These are phyloP conservation scores for Apiospora arundinis DNA, from an alignment of 2,329 filamentous ascomycete genomes.

Conservation along the genomic window DNA sequence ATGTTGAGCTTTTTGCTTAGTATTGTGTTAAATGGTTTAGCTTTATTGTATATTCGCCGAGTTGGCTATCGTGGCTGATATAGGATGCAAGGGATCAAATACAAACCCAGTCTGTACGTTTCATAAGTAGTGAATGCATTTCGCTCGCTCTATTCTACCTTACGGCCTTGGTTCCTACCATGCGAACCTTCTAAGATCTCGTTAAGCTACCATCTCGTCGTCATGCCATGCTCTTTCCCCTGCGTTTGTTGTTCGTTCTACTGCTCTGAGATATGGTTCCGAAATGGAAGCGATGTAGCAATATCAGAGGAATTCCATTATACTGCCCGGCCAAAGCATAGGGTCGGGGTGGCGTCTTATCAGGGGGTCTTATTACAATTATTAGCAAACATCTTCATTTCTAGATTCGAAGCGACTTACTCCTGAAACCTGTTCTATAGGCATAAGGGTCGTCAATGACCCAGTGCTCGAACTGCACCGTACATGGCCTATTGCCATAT, in stretches of 20 bases:
- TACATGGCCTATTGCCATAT: constrained; percentile 31
- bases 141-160: neutral
- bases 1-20: neutral
- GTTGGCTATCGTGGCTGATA: no score
- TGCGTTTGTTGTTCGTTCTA: neutral
- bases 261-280: neutral
- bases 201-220: neutral
- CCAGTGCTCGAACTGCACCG: constrained; percentile 38
- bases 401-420: constrained; percentile 31
- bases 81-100: neutral
- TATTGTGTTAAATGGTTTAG: neutral
- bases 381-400: constrained; percentile 23
- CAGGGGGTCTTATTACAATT: constrained; percentile 31
- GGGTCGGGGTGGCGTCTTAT: constrained; percentile 38
- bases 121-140: neutral
- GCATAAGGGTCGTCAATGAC: constrained; percentile 36
- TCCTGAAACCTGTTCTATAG: constrained; percentile 34
- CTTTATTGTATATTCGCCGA: neutral
- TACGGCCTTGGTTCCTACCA: neutral
- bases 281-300: neutral
- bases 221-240: neutral
- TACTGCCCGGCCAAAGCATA: constrained; percentile 38
- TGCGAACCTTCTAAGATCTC: no score
- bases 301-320: constrained; percentile 36
- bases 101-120: neutral